These are phyloP conservation scores for Pachysolen tannophilus DNA, from an alignment of 805 yeast species.

Conservation along the genomic window DNA sequence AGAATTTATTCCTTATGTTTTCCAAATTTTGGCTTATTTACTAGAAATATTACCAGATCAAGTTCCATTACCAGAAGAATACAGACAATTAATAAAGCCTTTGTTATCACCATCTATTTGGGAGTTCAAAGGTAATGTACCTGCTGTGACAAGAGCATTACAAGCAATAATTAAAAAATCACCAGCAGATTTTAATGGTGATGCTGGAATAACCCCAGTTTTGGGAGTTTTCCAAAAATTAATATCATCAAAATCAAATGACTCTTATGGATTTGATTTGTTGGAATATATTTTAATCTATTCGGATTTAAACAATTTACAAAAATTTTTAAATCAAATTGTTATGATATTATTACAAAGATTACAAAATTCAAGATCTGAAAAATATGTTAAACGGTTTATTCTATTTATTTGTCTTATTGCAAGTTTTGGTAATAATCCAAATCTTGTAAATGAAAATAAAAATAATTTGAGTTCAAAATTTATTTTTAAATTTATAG, in stretches of 20 bases:
- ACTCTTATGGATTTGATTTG: conserved; percentile 76
- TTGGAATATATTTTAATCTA: conserved; percentile 58
- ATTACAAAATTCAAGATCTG: conserved; percentile 74
- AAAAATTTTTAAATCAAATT: conserved; percentile 57
- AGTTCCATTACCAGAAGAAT: conserved; percentile 52
- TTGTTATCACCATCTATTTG: conserved; percentile 84
- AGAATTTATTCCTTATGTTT: conserved; percentile 88
- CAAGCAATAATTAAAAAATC: conserved; percentile 53
- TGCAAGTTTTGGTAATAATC: conserved; percentile 19
- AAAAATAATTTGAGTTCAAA: conserved; percentile 18
- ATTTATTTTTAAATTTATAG: conserved; percentile 59
- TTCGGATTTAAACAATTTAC: conserved; percentile 42
- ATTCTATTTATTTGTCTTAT: conserved; percentile 46
- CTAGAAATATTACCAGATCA: conserved; percentile 51
- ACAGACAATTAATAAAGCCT: conserved; percentile 66
- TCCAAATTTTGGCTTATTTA: conserved; percentile 80
- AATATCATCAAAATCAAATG: conserved; percentile 77
- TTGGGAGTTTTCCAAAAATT: conserved; percentile 95
- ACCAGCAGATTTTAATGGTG: conserved; percentile 28
- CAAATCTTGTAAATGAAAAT: conserved; percentile 11
- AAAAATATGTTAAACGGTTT: conserved; percentile 66
- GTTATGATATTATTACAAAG: conserved; percentile 73
- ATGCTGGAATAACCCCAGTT: conserved; percentile 56
- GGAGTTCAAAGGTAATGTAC: conserved; percentile 91
- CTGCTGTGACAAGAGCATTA: conserved; percentile 80